These are phyloP conservation scores for Lanmaoa rubissima DNA, from an alignment of 768 basidiomycete genomes.

Conservation along the genomic window DNA sequence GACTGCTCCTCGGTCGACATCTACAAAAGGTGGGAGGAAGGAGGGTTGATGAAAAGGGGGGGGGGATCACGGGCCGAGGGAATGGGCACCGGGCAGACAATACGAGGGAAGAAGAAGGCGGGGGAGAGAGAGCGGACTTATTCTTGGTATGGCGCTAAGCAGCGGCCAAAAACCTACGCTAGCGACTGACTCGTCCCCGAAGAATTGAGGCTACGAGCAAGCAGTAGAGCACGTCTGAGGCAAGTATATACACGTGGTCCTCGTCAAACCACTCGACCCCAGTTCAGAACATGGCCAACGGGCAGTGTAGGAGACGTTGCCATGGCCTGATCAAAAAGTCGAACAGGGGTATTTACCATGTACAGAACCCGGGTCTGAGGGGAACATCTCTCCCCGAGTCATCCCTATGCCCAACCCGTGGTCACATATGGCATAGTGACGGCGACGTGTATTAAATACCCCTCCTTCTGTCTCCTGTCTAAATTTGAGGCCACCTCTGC, in stretches of 20 bases:
- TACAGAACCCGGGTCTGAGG: not conserved
- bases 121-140: not conserved
- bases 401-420: not conserved
- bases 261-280: no score
- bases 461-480: not conserved
- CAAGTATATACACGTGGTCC: no score
- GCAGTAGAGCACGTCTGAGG: no score
- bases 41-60: not conserved
- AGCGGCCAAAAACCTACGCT: no score
- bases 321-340: no score
- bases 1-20: conserved; percentile 22
- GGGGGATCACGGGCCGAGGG: not conserved
- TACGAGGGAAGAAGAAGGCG: not conserved
- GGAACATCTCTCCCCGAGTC: not conserved
- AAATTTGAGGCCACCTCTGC: not conserved
- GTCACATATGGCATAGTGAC: not conserved
- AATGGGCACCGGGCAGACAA: not conserved
- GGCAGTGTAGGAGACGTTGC: no score
- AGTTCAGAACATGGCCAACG: no score
- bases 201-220: no score
- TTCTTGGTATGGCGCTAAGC: not conserved
- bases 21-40: not conserved
- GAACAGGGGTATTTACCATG: not conserved
- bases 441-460: not conserved
- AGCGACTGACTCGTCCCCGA: no score